Conservation (phyloP, 129 eudicot species). For the Tagetes patula region DNA sequence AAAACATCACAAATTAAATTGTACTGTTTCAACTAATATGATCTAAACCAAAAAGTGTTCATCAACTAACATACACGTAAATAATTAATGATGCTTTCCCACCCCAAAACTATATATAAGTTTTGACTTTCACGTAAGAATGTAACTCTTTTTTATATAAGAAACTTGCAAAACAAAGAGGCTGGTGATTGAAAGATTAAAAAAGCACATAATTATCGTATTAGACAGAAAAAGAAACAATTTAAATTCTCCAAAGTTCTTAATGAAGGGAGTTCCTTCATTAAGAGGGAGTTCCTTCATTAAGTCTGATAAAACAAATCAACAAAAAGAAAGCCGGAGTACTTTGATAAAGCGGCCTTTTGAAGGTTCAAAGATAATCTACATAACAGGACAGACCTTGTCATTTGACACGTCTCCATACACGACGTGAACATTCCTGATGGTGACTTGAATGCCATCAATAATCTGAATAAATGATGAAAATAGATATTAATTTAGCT, state of each 20-base stretch:
- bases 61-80: slow-evolving; percentile 5
- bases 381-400: slow-evolving; percentile 43
- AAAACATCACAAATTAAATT: slow-evolving; percentile 34
- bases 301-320: not conserved
- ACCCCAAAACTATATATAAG: slow-evolving; percentile 1
- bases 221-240: not conserved
- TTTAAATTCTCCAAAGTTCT: slow-evolving; percentile 5
- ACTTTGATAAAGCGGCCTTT: slow-evolving; percentile 5
- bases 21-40: slow-evolving; percentile 4
- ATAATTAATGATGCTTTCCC: slow-evolving; percentile 13
- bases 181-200: slow-evolving; percentile 10
- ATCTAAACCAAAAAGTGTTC: not conserved
- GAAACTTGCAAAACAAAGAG: slow-evolving; percentile 3
- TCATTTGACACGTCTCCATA: slow-evolving; percentile 51
- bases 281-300: slow-evolving; percentile 2
- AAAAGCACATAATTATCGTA: not conserved
- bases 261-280: not conserved
- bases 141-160: not conserved
- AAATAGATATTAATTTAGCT: slow-evolving; percentile 10
- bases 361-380: slow-evolving; percentile 7
- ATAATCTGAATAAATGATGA: slow-evolving; percentile 56
- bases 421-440: slow-evolving; percentile 77
- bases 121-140: slow-evolving; percentile 4
- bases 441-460: slow-evolving; percentile 90
- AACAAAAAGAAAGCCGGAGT: not conserved